Conservation (phyloP, 129 eudicot species). For the Lonicera japonica region DNA sequence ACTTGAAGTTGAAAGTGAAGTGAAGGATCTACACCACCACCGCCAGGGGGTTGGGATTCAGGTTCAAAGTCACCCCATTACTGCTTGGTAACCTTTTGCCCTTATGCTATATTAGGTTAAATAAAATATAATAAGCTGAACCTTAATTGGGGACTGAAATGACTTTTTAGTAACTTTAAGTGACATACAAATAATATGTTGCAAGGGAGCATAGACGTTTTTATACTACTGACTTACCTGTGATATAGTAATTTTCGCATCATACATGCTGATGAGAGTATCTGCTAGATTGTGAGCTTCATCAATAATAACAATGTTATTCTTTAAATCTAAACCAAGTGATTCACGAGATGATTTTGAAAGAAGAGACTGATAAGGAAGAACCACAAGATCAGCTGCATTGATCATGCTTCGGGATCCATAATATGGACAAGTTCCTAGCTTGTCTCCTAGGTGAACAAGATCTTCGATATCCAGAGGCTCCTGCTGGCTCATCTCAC, state of each 20-base stretch:
- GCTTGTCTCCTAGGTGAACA: slow-evolving; percentile 59
- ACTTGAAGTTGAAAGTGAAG: background rate
- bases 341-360: slow-evolving; percentile 95
- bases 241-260: slow-evolving; percentile 59
- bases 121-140: no score
- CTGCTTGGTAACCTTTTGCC: no score
- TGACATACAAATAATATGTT: no score
- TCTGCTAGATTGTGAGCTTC: slow-evolving; percentile 99
- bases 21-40: background rate
- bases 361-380: slow-evolving; percentile 95
- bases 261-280: slow-evolving; percentile 93
- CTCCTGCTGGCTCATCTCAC: slow-evolving; percentile 47
- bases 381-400: slow-evolving; percentile 85
- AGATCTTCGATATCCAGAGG: slow-evolving; percentile 91
- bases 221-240: slow-evolving; percentile 44
- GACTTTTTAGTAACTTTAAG: background rate
- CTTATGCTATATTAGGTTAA: no score
- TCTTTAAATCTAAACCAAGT: slow-evolving; percentile 73
- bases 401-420: slow-evolving; percentile 88
- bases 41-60: no score
- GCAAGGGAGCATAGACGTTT: no score
- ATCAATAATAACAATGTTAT: slow-evolving; percentile 73
- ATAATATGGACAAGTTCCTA: slow-evolving; percentile 90
- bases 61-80: background rate
- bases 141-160: background rate